A percentile compares a stretch with the other conserved stretches of the same genome.
These are phyloP conservation scores for Paraleonurus japonicus DNA, from an alignment of 257 asterid species.

Conservation along the genomic window DNA sequence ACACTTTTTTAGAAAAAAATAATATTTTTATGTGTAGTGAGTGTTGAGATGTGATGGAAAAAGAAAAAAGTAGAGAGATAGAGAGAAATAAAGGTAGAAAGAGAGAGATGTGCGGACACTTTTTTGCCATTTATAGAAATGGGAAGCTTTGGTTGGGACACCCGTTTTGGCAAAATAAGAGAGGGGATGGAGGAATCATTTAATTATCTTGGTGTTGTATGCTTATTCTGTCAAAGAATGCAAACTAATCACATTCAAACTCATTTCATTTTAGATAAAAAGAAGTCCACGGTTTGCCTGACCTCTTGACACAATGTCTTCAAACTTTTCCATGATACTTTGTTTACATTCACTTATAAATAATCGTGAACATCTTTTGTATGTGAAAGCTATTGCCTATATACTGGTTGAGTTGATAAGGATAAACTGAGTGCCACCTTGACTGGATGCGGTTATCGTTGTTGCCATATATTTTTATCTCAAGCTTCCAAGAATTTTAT, in stretches of 20 bases:
- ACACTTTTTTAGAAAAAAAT: no score
- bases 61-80: no score
- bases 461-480: neutral
- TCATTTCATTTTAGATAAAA: no score
- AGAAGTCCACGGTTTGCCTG: slow-evolving; percentile 6
- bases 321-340: neutral
- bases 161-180: no score
- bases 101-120: no score
- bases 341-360: neutral
- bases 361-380: neutral
- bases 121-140: no score
- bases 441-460: neutral
- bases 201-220: neutral
- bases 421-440: neutral
- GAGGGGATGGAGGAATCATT: no score
- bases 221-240: slow-evolving; percentile 10
- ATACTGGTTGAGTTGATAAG: neutral
- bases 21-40: no score
- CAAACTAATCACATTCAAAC: neutral
- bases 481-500: slow-evolving; percentile 5
- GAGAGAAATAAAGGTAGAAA: no score
- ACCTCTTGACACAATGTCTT: neutral
- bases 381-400: neutral
- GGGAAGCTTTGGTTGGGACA: no score
- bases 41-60: no score